A percentile compares a stretch with the other conserved stretches of the same genome.
Evolutionary conservation across 176 grass and related monocot species (phyloP).

Genomic region (Oryza australiensis): DNA sequence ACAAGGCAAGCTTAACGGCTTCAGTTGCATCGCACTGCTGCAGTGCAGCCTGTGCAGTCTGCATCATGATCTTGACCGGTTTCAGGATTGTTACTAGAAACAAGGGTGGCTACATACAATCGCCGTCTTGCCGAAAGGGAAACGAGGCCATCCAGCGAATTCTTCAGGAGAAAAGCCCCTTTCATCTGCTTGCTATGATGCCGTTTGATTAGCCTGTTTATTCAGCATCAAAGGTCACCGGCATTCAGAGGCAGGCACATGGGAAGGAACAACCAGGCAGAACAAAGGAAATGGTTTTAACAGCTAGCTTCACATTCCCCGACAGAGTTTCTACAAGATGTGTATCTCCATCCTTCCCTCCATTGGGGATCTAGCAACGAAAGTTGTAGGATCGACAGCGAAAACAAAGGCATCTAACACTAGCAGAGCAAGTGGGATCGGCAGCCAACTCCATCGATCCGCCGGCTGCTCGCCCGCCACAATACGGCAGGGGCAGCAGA

Average conservation of each 20-base stretch:
- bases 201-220: neutral
- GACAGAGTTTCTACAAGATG: constrained; percentile 22
- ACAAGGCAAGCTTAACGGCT: constrained; percentile 8
- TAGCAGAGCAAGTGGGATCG: constrained; percentile 27
- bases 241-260: neutral
- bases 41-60: neutral
- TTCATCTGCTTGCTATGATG: neutral
- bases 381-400: neutral
- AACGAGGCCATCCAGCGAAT: neutral
- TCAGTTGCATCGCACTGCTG: neutral
- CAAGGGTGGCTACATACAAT: neutral
- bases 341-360: constrained; percentile 5
- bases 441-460: constrained; percentile 27
- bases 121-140: neutral
- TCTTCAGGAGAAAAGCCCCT: neutral
- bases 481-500: constrained; percentile 33
- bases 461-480: constrained; percentile 31
- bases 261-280: neutral
- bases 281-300: constrained; percentile 8
- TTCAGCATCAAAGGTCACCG: neutral
- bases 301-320: constrained; percentile 22
- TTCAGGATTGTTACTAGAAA: neutral
- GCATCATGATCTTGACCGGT: neutral
- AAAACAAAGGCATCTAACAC: neutral
- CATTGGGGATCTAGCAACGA: neutral